These are phyloP conservation scores for Macrocystidia cucumis DNA, from an alignment of 1,284 basidiomycete species.

Conservation along the genomic window DNA sequence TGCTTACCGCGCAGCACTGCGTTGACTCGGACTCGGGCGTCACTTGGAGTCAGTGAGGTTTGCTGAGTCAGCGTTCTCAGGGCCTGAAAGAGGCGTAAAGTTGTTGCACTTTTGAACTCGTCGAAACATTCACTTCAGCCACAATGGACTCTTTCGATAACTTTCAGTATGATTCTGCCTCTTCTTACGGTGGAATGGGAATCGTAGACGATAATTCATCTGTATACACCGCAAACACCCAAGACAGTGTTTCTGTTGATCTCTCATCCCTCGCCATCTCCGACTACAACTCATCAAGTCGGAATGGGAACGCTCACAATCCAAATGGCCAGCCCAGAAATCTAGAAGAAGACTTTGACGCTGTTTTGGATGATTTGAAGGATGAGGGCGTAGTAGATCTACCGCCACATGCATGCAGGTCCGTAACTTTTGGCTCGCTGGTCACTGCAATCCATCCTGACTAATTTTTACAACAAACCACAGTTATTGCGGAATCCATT, in stretches of 20 bases:
- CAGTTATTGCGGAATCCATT: conserved; percentile 99
- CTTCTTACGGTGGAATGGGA: conserved; percentile 67
- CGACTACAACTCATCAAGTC: conserved; percentile 37
- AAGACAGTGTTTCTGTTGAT: conserved; percentile 45
- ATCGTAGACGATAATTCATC: conserved; percentile 82
- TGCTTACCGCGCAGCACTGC: too few relatives aligned
- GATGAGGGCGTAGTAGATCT: conserved; percentile 81
- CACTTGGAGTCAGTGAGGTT: too few relatives aligned
- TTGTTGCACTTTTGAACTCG: too few relatives aligned
- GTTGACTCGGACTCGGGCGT: too few relatives aligned
- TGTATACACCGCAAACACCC: conserved; percentile 71
- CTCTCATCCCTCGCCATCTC: conserved; percentile 59
- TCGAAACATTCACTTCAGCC: conserved; percentile 5
- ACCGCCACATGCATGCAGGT: conserved; percentile 93
- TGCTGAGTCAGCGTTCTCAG: too few relatives aligned
- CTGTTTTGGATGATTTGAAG: conserved; percentile 80
- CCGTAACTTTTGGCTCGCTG: conserved; percentile 21
- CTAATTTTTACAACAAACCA: conserved; percentile 11
- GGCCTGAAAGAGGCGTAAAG: too few relatives aligned
- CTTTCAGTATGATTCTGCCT: conserved; percentile 76
- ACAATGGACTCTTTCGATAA: conserved; percentile 83
- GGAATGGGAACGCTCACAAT: conserved; percentile 29
- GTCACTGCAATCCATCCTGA: conserved; percentile 6
- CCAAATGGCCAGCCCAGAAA: conserved; percentile 24
- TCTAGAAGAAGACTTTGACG: conserved; percentile 81